A percentile compares a stretch with the other conserved stretches of the same genome.
Conservation (phyloP, 768 basidiomycete genomes). For the Leccinum olivaceopallidum region DNA sequence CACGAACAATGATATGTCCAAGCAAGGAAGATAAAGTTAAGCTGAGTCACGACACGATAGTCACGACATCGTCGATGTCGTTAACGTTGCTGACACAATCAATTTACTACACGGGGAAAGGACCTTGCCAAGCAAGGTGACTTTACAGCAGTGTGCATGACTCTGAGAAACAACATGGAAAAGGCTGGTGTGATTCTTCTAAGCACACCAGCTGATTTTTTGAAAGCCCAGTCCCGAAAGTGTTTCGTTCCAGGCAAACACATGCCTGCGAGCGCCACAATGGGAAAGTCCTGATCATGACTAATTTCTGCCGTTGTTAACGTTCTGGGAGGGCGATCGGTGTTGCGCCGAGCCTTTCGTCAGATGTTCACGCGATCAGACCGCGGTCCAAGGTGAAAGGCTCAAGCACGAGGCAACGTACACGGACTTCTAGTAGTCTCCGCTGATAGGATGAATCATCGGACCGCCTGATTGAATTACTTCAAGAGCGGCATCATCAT, state of each 20-base stretch:
- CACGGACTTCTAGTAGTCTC: neutral
- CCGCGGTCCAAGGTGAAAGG: neutral
- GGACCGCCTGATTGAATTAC: too few species aligned
- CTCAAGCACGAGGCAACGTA: neutral
- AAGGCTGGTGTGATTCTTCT: too few species aligned
- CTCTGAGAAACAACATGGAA: too few species aligned
- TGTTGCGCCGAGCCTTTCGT: neutral
- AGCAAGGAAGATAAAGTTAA: too few species aligned
- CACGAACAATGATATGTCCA: too few species aligned
- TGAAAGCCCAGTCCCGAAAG: neutral
- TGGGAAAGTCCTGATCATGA: neutral
- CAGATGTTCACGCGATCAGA: neutral
- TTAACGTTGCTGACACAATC: too few species aligned
- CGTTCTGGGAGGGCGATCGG: conserved; percentile 12
- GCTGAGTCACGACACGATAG: too few species aligned
- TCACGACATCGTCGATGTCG: too few species aligned
- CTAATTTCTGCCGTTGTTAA: neutral
- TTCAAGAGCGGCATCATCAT: neutral
- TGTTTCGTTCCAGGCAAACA: neutral
- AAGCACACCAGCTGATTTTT: neutral
- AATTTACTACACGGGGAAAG: too few species aligned
- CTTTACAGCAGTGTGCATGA: too few species aligned
- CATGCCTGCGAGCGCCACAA: neutral
- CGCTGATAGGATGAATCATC: too few species aligned
- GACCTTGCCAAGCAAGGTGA: too few species aligned